These are phyloP conservation scores for Suillus plorans DNA, from an alignment of 768 basidiomycete species.

Conservation along the genomic window DNA sequence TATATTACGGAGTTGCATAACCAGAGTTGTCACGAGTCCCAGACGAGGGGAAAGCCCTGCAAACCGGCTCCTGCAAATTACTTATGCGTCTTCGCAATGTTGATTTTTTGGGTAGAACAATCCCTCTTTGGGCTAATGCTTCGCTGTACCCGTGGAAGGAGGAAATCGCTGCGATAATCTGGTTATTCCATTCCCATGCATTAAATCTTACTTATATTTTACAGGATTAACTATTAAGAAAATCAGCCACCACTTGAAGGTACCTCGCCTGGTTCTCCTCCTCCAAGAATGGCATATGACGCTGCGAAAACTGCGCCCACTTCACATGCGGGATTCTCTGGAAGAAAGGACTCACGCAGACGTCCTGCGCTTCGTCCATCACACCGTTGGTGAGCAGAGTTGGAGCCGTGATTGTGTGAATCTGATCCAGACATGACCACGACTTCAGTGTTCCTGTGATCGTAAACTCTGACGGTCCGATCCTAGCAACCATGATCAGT, in stretches of 20 bases:
- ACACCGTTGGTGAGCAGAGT: slow-evolving; percentile 35
- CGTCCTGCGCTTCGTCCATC: slow-evolving; percentile 33
- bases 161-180: background rate
- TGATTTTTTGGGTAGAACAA: background rate
- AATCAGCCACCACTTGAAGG: slow-evolving; percentile 36
- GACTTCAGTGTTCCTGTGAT: slow-evolving; percentile 37
- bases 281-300: slow-evolving; percentile 41
- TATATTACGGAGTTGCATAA: too few relatives aligned
- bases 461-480: slow-evolving; percentile 29
- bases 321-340: slow-evolving; percentile 24
- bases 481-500: background rate
- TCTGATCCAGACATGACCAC: slow-evolving; percentile 42
- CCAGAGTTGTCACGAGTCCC: too few relatives aligned
- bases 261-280: slow-evolving; percentile 36
- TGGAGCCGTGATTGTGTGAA: slow-evolving; percentile 35
- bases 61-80: too few relatives aligned
- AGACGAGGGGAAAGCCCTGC: background rate
- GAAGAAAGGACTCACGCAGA: slow-evolving; percentile 30
- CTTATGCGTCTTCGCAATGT: too few relatives aligned
- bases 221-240: slow-evolving; percentile 12
- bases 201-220: background rate
- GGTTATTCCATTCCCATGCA: background rate
- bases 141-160: background rate
- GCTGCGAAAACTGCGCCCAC: slow-evolving; percentile 27
- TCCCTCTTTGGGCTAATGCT: background rate